Evolutionary conservation across 1,139 yeast species (phyloP).

Genomic region (Kodamaea sp.): DNA sequence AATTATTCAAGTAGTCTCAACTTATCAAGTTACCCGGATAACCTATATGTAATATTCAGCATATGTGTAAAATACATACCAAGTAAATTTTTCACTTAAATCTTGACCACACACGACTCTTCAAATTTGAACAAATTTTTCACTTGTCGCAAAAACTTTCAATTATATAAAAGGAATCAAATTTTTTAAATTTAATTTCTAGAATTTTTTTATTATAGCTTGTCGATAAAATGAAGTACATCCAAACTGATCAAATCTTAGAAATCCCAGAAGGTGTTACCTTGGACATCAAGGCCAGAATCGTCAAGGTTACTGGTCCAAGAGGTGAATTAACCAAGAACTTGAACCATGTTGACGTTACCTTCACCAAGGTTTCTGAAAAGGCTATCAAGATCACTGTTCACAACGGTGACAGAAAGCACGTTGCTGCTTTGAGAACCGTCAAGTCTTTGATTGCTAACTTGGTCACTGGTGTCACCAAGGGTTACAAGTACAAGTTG

Average conservation of each 20-base stretch:
- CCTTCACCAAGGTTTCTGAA: conserved; percentile 75
- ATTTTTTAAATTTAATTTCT: conserved; percentile 4
- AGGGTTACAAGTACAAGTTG: conserved; percentile 99
- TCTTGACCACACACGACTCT: conserved; percentile 7
- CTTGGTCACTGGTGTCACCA: conserved; percentile 97
- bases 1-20: too few species aligned
- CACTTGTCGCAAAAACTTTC: background rate
- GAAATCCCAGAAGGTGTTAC: conserved; percentile 94
- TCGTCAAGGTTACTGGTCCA: conserved; percentile 92
- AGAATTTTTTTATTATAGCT: conserved; percentile 8
- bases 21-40: too few species aligned
- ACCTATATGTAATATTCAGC: too few species aligned
- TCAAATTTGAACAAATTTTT: conserved; percentile 3
- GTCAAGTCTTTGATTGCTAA: conserved; percentile 93
- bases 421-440: conserved; percentile 99
- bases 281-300: conserved; percentile 89
- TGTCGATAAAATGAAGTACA: conserved; percentile 69
- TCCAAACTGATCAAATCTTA: conserved; percentile 89
- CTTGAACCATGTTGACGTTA: conserved; percentile 92
- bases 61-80: conserved; percentile 4
- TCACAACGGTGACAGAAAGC: conserved; percentile 99
- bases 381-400: conserved; percentile 82
- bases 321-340: conserved; percentile 93
- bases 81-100: background rate
- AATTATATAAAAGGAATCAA: background rate